These are phyloP conservation scores for Pelargonium fulgidum DNA, from an alignment of 441 rosid genomes.

Conservation along the genomic window DNA sequence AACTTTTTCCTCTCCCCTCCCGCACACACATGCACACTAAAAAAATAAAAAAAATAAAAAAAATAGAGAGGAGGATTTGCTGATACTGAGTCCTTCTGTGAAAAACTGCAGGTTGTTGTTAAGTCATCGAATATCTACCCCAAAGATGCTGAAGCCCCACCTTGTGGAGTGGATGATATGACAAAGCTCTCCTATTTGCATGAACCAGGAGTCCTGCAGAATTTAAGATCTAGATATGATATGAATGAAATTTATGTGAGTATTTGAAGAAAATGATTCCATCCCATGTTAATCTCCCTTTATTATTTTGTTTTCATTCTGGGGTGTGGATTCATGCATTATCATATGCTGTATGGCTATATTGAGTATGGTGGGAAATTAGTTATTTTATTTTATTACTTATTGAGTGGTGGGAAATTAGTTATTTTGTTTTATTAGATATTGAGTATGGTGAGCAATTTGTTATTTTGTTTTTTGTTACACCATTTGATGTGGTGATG, in stretches of 20 bases:
- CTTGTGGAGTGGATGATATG: conserved; percentile 88
- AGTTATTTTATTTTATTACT: background rate
- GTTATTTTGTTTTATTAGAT: background rate
- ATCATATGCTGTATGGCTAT: background rate
- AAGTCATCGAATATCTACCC: conserved; percentile 52
- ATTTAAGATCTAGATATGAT: conserved; percentile 60
- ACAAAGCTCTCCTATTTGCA: conserved; percentile 89
- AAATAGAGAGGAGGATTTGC: background rate
- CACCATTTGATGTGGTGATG: conserved; percentile 8
- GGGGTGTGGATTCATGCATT: background rate
- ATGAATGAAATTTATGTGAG: conserved; percentile 70
- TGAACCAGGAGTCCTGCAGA: conserved; percentile 84
- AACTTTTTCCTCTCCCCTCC: background rate
- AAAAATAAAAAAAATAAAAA: background rate
- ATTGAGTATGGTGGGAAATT: background rate
- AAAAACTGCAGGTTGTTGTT: conserved; percentile 47
- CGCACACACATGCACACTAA: background rate
- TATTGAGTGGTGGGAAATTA: background rate
- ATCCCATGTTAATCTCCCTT: background rate
- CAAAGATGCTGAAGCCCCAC: conserved; percentile 86
- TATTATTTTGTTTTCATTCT: too few species aligned
- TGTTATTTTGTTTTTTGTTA: background rate
- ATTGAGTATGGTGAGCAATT: background rate
- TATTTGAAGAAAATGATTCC: background rate
- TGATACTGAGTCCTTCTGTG: background rate